A percentile compares a stretch with the other conserved stretches of the same genome.
These are phyloP conservation scores for Ensete ventricosum DNA, from an alignment of 176 grass and related monocot genomes.

Conservation along the genomic window DNA sequence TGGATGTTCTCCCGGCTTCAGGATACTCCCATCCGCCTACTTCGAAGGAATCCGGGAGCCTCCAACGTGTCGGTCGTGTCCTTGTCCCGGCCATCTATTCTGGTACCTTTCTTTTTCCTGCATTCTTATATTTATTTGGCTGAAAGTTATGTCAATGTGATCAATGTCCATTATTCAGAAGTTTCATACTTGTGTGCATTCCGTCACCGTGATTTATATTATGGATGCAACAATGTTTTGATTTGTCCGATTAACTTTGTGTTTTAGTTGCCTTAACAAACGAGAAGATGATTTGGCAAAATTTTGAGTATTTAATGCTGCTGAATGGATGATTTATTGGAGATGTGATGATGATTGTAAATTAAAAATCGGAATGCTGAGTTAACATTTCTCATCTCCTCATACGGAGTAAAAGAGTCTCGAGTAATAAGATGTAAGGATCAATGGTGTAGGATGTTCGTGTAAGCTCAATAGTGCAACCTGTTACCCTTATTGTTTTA, in stretches of 20 bases:
- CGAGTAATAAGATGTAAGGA: too few relatives aligned
- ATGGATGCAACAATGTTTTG: not conserved
- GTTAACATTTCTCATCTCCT: not conserved
- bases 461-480: too few relatives aligned
- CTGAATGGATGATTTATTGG: not conserved
- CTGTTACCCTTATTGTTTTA: too few relatives aligned
- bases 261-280: not conserved
- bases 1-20: slow-evolving; percentile 99
- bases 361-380: not conserved
- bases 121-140: not conserved
- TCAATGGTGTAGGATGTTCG: too few relatives aligned
- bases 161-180: not conserved
- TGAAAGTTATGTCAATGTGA: not conserved
- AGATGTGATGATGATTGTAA: not conserved
- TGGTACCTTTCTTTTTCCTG: slow-evolving; percentile 5
- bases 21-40: slow-evolving; percentile 39
- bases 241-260: not conserved
- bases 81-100: not conserved
- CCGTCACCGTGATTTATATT: not conserved
- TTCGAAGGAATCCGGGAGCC: slow-evolving; percentile 14
- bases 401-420: not conserved
- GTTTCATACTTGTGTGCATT: too few relatives aligned
- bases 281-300: not conserved
- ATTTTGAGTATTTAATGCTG: not conserved
- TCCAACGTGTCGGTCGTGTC: slow-evolving; percentile 1